These are phyloP conservation scores for Thermothielavioides terrestris DNA, from an alignment of 495 filamentous ascomycete genomes.

Conservation along the genomic window DNA sequence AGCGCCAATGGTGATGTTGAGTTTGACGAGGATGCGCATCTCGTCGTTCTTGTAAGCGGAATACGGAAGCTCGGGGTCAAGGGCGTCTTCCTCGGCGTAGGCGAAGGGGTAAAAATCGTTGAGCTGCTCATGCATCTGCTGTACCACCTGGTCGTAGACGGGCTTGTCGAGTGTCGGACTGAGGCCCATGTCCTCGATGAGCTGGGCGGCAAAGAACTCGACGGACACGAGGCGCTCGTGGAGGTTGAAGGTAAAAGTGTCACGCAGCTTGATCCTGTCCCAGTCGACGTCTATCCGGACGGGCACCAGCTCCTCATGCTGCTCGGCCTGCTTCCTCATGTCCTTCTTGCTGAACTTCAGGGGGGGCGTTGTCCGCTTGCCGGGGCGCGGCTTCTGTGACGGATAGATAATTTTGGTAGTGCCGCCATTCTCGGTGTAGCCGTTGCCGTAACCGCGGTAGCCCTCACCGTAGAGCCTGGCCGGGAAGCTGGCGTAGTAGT, in stretches of 20 bases:
- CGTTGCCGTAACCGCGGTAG: constrained; percentile 85
- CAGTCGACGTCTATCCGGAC: constrained; percentile 88
- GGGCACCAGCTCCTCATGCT: constrained; percentile 83
- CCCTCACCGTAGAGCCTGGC: constrained; percentile 58
- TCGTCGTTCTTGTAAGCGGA: constrained; percentile 96
- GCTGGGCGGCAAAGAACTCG: constrained; percentile 75
- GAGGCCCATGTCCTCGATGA: constrained; percentile 86
- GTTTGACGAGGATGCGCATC: constrained; percentile 89
- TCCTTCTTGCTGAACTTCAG: constrained; percentile 69
- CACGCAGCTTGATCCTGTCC: constrained; percentile 90
- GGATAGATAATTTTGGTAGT: constrained; percentile 62
- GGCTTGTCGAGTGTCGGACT: constrained; percentile 54
- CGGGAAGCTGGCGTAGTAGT: constrained; percentile 36
- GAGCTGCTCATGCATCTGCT: constrained; percentile 81
- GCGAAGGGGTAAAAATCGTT: constrained; percentile 87
- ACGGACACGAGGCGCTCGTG: constrained; percentile 74
- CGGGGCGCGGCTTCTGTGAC: constrained; percentile 57
- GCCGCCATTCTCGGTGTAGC: constrained; percentile 56
- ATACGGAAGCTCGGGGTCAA: constrained; percentile 87
- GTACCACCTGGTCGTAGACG: constrained; percentile 66
- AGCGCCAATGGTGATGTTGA: constrained; percentile 95
- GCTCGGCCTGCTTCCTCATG: constrained; percentile 72
- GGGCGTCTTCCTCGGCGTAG: constrained; percentile 77
- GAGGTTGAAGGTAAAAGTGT: constrained; percentile 98
- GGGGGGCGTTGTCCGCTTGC: constrained; percentile 61